These are phyloP conservation scores for Fusarium gaditjirri DNA, from an alignment of 2,329 filamentous ascomycete genomes.

Conservation along the genomic window DNA sequence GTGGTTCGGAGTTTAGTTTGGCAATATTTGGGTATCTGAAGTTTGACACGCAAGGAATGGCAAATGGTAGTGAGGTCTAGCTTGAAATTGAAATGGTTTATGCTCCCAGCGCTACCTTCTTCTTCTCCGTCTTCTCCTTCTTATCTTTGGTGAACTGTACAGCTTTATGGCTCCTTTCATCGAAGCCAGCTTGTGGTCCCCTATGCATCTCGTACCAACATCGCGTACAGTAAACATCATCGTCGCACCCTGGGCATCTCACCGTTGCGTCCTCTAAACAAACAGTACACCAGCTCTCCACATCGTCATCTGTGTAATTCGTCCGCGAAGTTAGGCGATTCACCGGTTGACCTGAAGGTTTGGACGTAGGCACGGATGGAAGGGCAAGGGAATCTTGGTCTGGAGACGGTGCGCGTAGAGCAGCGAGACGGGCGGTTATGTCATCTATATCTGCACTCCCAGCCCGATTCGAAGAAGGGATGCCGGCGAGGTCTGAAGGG, in stretches of 20 bases:
- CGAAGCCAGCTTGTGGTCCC: slow-evolving; percentile 73
- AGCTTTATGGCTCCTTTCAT: slow-evolving; percentile 76
- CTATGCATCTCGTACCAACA: slow-evolving; percentile 88
- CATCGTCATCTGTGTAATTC: slow-evolving; percentile 74
- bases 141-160: slow-evolving; percentile 63
- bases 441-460: slow-evolving; percentile 51
- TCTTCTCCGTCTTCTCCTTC: slow-evolving; percentile 49
- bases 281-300: slow-evolving; percentile 82
- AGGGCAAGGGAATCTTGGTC: slow-evolving; percentile 52
- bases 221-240: slow-evolving; percentile 77
- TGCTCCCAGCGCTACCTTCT: slow-evolving; percentile 52
- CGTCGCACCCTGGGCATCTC: slow-evolving; percentile 76
- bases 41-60: slow-evolving; percentile 6
- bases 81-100: slow-evolving; percentile 35
- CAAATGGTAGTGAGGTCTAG: slow-evolving; percentile 19
- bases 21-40: slow-evolving; percentile 27
- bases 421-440: slow-evolving; percentile 64
- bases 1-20: slow-evolving; percentile 21
- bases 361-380: slow-evolving; percentile 62
- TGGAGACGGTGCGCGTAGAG: slow-evolving; percentile 54
- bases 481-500: slow-evolving; percentile 56
- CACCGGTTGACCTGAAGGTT: slow-evolving; percentile 55
- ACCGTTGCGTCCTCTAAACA: slow-evolving; percentile 83
- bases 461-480: slow-evolving; percentile 41
- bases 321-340: slow-evolving; percentile 53